These are phyloP conservation scores for Gaillardinia entomophila DNA, from an alignment of 805 yeast species.

Conservation along the genomic window DNA sequence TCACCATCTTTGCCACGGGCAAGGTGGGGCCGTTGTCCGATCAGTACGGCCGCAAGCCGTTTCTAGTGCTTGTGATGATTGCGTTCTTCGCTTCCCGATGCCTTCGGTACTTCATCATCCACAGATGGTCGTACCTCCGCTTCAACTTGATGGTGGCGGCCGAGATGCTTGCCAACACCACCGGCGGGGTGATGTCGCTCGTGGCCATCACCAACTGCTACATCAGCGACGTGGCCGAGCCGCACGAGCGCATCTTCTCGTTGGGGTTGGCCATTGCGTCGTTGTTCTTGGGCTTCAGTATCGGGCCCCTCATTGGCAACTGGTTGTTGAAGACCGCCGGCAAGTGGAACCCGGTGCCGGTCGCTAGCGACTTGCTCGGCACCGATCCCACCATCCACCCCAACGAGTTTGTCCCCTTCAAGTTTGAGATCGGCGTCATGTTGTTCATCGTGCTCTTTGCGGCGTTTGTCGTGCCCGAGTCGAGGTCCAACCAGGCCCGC, in stretches of 20 bases:
- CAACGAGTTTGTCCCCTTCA: conserved; percentile 28
- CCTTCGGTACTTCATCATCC: conserved; percentile 19
- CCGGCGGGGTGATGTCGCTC: conserved; percentile 60
- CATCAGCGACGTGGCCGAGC: conserved; percentile 66
- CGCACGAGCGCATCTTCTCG: conserved; percentile 49
- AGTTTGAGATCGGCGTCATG: conserved; percentile 26
- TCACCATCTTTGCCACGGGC: conserved; percentile 50
- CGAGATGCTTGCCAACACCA: conserved; percentile 40
- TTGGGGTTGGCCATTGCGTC: conserved; percentile 58
- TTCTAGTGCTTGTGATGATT: conserved; percentile 14
- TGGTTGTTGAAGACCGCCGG: conserved; percentile 12
- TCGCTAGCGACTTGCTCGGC: background rate
- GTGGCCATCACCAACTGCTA: conserved; percentile 62
- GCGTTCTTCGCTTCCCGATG: conserved; percentile 16
- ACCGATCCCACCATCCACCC: conserved; percentile 4
- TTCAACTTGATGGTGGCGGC: conserved; percentile 36
- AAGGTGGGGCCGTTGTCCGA: conserved; percentile 39
- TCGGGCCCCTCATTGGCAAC: conserved; percentile 62
- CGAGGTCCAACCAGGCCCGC: conserved; percentile 53
- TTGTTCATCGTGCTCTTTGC: conserved; percentile 22
- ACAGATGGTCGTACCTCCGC: conserved; percentile 20
- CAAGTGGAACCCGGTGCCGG: background rate
- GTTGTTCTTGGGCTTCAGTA: conserved; percentile 53
- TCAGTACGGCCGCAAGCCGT: conserved; percentile 29
- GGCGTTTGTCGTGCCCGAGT: conserved; percentile 48